Percentiles rank a stretch among this genome's conserved stretches.
Evolutionary conservation across 2,329 filamentous ascomycete genomes (phyloP).

Genomic region (Pleomassaria siparia): DNA sequence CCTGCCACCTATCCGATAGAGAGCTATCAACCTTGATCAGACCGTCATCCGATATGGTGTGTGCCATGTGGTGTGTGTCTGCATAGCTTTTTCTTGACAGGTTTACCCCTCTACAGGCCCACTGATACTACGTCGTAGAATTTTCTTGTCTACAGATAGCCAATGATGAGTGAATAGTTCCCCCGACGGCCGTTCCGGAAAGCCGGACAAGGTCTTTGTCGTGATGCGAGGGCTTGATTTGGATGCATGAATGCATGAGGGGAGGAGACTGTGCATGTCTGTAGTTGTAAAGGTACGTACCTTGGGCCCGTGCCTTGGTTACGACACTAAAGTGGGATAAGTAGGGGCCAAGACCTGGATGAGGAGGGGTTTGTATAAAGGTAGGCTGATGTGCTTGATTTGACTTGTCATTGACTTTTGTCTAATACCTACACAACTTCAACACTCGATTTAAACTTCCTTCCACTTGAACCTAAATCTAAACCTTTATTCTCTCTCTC

Average conservation of each 20-base stretch:
- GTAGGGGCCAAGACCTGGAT: background rate
- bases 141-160: background rate
- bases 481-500: background rate
- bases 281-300: background rate
- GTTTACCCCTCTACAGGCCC: constrained; percentile 25
- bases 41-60: constrained; percentile 33
- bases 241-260: constrained; percentile 19
- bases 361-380: background rate
- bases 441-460: constrained; percentile 7
- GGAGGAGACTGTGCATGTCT: too few species aligned
- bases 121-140: constrained; percentile 10
- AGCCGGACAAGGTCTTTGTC: constrained; percentile 19
- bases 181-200: constrained; percentile 17
- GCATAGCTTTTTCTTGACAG: constrained; percentile 13
- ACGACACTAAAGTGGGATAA: background rate
- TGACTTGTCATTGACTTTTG: background rate
- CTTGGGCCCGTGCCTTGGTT: background rate
- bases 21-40: constrained; percentile 14
- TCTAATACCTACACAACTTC: constrained; percentile 11
- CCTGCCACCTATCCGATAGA: constrained; percentile 30
- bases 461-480: background rate
- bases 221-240: constrained; percentile 4
- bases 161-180: constrained; percentile 13
- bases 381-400: background rate
- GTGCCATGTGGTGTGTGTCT: too few species aligned